Evolutionary conservation across 352 stramenopile species (phyloP).

Genomic region (Peronospora tabacina): DNA sequence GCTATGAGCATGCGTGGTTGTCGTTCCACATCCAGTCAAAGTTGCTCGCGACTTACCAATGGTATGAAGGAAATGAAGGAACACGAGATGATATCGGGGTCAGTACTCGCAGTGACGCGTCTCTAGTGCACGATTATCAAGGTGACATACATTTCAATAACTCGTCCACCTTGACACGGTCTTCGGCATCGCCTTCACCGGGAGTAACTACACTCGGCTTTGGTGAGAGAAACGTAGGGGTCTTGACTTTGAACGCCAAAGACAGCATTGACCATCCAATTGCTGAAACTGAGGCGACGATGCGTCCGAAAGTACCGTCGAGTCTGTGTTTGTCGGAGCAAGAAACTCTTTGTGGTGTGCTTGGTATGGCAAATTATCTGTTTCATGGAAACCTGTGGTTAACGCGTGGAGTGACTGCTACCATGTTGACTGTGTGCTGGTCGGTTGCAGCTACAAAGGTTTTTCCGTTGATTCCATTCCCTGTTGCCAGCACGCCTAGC

Average conservation of each 20-base stretch:
- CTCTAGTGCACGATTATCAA: slow-evolving; percentile 18
- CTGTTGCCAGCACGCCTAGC: slow-evolving; percentile 23
- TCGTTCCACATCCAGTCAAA: slow-evolving; percentile 43
- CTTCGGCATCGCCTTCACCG: slow-evolving; percentile 23
- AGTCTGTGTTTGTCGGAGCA: slow-evolving; percentile 24
- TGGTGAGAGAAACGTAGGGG: slow-evolving; percentile 17
- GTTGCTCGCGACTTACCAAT: slow-evolving; percentile 36
- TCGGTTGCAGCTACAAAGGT: slow-evolving; percentile 24
- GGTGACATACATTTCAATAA: slow-evolving; percentile 28
- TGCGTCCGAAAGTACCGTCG: slow-evolving; percentile 14
- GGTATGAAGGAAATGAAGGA: slow-evolving; percentile 34
- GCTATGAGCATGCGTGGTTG: slow-evolving; percentile 51
- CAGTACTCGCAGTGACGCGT: slow-evolving; percentile 12
- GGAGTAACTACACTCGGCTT: slow-evolving; percentile 14
- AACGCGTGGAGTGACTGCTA: slow-evolving; percentile 15
- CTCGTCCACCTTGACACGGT: slow-evolving; percentile 29
- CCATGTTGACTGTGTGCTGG: slow-evolving; percentile 26
- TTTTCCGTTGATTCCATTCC: slow-evolving; percentile 24
- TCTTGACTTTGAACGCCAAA: slow-evolving; percentile 26
- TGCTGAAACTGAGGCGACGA: slow-evolving; percentile 11
- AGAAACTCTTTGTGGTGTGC: slow-evolving; percentile 20
- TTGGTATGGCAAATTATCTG: slow-evolving; percentile 22
- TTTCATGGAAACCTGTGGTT: slow-evolving; percentile 28
- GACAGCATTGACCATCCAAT: slow-evolving; percentile 33
- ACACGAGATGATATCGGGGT: slow-evolving; percentile 7